Conservation (phyloP, 179 eudicot species). For the Beta corolliflora region DNA sequence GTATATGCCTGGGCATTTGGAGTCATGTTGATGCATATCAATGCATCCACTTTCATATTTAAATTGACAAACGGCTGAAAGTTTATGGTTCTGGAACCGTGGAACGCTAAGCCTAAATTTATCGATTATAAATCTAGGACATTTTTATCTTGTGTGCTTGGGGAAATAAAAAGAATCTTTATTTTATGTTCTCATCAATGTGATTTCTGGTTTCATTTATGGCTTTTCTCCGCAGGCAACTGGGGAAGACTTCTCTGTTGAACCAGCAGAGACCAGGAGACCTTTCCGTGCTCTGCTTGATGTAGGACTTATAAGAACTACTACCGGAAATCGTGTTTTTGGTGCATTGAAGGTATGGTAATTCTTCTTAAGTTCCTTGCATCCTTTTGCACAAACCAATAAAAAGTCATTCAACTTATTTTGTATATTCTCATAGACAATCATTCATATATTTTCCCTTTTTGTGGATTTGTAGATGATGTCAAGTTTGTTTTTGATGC, state of each 20-base stretch:
- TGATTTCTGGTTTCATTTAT: background rate
- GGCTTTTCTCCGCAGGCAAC: slow-evolving; percentile 32
- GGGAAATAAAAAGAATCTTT: too few species aligned
- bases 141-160: background rate
- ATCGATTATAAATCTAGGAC: background rate
- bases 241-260: slow-evolving; percentile 53
- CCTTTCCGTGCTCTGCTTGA: slow-evolving; percentile 59
- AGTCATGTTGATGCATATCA: background rate
- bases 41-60: background rate
- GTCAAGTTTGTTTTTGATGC: slow-evolving; percentile 1
- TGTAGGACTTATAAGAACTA: slow-evolving; percentile 63
- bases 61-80: background rate
- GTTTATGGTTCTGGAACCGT: too few species aligned
- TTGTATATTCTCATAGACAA: background rate
- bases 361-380: background rate
- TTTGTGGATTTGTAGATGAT: too few species aligned
- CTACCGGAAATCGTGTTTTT: slow-evolving; percentile 80
- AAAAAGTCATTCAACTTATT: background rate
- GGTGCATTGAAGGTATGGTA: slow-evolving; percentile 69
- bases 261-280: slow-evolving; percentile 45
- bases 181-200: background rate
- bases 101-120: background rate
- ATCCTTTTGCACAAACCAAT: background rate
- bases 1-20: background rate
- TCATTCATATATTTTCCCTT: background rate